Evolutionary conservation across 2,329 filamentous ascomycete genomes (phyloP).

Genomic region (Pleurostoma richardsiae): DNA sequence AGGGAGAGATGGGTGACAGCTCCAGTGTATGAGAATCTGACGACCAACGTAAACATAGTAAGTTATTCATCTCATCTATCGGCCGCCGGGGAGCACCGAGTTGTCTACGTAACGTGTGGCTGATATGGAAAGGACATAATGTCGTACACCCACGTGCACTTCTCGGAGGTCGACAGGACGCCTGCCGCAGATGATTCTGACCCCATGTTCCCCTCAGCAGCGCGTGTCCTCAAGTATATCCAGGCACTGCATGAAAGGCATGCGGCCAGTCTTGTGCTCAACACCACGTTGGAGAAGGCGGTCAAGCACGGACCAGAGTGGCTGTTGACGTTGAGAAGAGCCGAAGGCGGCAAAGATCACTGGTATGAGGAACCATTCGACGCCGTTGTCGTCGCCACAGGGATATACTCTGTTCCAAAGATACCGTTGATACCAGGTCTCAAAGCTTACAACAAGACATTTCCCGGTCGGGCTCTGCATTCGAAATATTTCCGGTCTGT

Average conservation of each 20-base stretch:
- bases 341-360: constrained; percentile 15
- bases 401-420: constrained; percentile 33
- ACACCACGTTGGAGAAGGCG: constrained; percentile 53
- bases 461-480: constrained; percentile 31
- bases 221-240: not conserved
- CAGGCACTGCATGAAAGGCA: constrained; percentile 18
- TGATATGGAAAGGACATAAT: too few relatives aligned
- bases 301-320: constrained; percentile 39
- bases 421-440: constrained; percentile 34
- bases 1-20: too few relatives aligned
- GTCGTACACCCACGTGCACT: not conserved
- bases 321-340: constrained; percentile 42
- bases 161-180: not conserved
- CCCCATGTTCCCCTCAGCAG: not conserved
- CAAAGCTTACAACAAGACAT: constrained; percentile 25
- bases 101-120: too few relatives aligned
- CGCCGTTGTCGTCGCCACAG: constrained; percentile 32
- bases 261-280: constrained; percentile 29
- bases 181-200: constrained; percentile 1
- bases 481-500: too few relatives aligned
- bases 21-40: too few relatives aligned
- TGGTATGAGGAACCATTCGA: constrained; percentile 34
- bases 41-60: too few relatives aligned
- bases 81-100: too few relatives aligned
- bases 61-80: too few relatives aligned